Conservation (phyloP, 768 basidiomycete genomes). For the Wakefieldia striispora region DNA sequence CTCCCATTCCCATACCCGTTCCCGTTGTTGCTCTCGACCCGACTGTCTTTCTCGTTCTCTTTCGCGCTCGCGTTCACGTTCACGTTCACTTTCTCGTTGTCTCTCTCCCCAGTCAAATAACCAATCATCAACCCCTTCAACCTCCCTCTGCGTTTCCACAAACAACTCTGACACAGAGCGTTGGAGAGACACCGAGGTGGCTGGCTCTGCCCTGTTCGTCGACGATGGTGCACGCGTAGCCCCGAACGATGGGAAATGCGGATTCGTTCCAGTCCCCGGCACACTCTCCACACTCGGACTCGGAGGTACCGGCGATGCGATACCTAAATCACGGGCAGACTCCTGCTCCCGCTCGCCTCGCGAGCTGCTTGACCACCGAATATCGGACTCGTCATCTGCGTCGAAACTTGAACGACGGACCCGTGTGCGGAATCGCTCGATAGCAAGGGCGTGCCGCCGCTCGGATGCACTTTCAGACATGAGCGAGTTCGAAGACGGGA, state of each 20-base stretch:
- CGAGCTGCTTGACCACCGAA: constrained; percentile 21
- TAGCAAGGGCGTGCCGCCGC: constrained; percentile 37
- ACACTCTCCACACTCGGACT: constrained; percentile 16
- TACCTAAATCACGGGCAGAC: constrained; percentile 6
- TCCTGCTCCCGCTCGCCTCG: constrained; percentile 16
- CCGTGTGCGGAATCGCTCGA: constrained; percentile 33
- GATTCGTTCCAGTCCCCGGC: constrained; percentile 4
- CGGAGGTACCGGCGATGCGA: constrained; percentile 11
- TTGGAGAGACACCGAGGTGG: constrained; percentile 10
- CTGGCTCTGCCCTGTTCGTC: constrained; percentile 8
- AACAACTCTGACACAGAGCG: constrained; percentile 25
- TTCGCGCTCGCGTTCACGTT: constrained; percentile 3
- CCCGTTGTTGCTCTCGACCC: constrained; percentile 14
- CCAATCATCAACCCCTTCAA: constrained; percentile 12
- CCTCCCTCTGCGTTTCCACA: constrained; percentile 15
- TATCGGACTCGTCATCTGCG: constrained; percentile 24
- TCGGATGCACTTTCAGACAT: constrained; percentile 46
- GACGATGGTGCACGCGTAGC: not conserved
- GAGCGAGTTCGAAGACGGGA: constrained; percentile 38
- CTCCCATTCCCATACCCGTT: constrained; percentile 21
- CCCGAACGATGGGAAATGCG: constrained; percentile 8
- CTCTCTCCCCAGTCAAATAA: constrained; percentile 19
- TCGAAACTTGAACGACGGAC: constrained; percentile 21
- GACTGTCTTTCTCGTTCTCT: constrained; percentile 9
- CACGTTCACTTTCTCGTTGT: not conserved